Evolutionary conservation across 1,284 basidiomycete genomes (phyloP).

Genomic region (Microbotryum lychnidis-dioicae): DNA sequence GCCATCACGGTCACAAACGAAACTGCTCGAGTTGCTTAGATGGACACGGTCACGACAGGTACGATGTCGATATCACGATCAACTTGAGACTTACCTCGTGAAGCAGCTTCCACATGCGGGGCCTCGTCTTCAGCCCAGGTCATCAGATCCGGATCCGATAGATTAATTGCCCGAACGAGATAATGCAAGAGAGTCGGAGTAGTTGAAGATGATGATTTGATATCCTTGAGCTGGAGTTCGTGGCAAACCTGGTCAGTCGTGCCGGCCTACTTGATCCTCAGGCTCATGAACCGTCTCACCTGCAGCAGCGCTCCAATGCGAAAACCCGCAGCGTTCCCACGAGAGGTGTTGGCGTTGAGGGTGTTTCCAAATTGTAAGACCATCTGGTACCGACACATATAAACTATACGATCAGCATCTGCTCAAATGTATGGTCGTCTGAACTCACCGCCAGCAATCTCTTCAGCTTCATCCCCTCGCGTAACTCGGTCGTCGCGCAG

Average conservation of each 20-base stretch:
- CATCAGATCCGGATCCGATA: constrained; percentile 57
- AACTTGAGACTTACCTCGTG: constrained; percentile 51
- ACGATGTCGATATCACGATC: too few relatives aligned
- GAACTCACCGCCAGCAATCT: constrained; percentile 55
- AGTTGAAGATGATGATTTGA: constrained; percentile 53
- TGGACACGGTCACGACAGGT: too few relatives aligned
- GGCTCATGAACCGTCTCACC: constrained; percentile 44
- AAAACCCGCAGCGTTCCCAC: constrained; percentile 75
- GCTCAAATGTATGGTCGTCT: neutral
- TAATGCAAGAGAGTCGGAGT: constrained; percentile 85
- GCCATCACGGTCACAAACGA: constrained; percentile 57
- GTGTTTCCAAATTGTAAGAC: constrained; percentile 62
- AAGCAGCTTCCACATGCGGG: constrained; percentile 70
- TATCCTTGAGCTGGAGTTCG: constrained; percentile 64
- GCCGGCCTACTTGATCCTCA: neutral
- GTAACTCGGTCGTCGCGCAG: constrained; percentile 65
- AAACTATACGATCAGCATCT: neutral
- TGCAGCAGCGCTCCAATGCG: constrained; percentile 70
- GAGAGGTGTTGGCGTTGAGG: constrained; percentile 70
- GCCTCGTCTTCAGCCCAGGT: constrained; percentile 67
- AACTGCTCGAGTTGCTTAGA: constrained; percentile 46
- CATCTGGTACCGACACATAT: neutral
- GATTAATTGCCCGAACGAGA: constrained; percentile 63
- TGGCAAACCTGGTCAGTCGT: too few relatives aligned
- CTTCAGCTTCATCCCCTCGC: constrained; percentile 59